Percentiles rank a stretch among this genome's conserved stretches.
Conservation (phyloP, 805 yeast genomes). For the Saturnispora gosingensis region DNA sequence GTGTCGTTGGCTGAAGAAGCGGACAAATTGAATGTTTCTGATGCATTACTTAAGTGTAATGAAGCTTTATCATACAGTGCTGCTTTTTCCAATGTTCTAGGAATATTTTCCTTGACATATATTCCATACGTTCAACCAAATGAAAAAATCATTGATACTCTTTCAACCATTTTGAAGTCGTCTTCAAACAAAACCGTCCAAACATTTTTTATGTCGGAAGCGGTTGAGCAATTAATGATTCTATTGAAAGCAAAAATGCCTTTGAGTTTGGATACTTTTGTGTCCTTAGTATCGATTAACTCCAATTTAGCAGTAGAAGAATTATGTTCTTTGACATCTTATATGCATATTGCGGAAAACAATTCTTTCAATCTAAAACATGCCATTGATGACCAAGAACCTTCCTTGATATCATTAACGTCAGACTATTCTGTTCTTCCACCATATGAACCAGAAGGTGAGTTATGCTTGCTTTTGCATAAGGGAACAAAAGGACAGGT, state of each 20-base stretch:
- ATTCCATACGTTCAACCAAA: constrained; percentile 42
- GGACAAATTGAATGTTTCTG: constrained; percentile 36
- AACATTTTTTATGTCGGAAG: constrained; percentile 37
- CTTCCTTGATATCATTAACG: constrained; percentile 38
- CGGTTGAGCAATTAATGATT: constrained; percentile 35
- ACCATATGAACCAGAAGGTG: constrained; percentile 39
- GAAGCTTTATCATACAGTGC: constrained; percentile 39
- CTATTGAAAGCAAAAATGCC: constrained; percentile 73
- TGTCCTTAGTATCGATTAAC: constrained; percentile 52
- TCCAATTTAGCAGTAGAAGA: constrained; percentile 60
- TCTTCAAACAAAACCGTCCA: constrained; percentile 38
- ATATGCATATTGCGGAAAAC: constrained; percentile 40
- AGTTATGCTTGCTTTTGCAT: constrained; percentile 35
- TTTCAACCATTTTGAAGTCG: constrained; percentile 33
- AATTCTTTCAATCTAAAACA: constrained; percentile 32
- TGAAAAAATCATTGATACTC: constrained; percentile 34
- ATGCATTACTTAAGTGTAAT: constrained; percentile 33
- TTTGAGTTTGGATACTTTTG: constrained; percentile 45
- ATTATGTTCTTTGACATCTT: constrained; percentile 49
- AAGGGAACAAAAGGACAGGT: constrained; percentile 59
- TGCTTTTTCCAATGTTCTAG: constrained; percentile 41
- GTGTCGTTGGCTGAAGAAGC: constrained; percentile 32
- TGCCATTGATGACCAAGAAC: constrained; percentile 42
- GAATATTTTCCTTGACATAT: constrained; percentile 35
- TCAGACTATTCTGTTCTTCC: constrained; percentile 37